A percentile compares a stretch with the other conserved stretches of the same genome.
Evolutionary conservation across 139 green algal genomes (phyloP).

Genomic region (Tetradesmus obliquus): DNA sequence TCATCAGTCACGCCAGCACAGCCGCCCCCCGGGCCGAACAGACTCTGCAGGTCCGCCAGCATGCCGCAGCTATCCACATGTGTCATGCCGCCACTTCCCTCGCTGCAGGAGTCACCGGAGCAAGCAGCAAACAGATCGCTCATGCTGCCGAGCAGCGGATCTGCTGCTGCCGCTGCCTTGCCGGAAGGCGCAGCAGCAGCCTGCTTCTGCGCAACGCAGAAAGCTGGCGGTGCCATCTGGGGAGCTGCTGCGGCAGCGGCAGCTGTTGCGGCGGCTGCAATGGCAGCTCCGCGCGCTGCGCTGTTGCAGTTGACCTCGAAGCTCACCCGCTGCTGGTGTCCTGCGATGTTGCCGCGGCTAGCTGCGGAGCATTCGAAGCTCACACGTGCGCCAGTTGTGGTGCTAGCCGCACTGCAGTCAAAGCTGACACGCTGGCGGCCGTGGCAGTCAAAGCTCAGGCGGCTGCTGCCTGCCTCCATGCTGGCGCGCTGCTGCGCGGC

Average conservation of each 20-base stretch:
- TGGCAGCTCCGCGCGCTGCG: not conserved
- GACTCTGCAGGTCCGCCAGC: constrained; percentile 35
- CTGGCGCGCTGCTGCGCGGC: not conserved
- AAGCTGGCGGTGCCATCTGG: not conserved
- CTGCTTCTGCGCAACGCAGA: not conserved
- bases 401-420: constrained; percentile 13
- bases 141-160: constrained; percentile 29
- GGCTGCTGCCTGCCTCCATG: constrained; percentile 6
- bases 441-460: not conserved
- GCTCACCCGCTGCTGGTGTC: constrained; percentile 1
- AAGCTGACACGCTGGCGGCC: constrained; percentile 28
- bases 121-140: constrained; percentile 40
- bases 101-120: constrained; percentile 20
- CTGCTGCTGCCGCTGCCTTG: not conserved
- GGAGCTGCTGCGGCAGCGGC: not conserved
- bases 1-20: not conserved
- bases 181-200: not conserved
- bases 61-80: constrained; percentile 30
- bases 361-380: constrained; percentile 18
- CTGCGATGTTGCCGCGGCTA: not conserved
- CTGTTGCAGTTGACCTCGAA: constrained; percentile 34
- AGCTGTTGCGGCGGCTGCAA: not conserved
- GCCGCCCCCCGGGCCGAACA: constrained; percentile 20
- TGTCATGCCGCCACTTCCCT: constrained; percentile 1
- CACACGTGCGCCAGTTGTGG: not conserved